These are phyloP conservation scores for Globisporangium ultimum DNA, from an alignment of 352 stramenopile species.

Conservation along the genomic window DNA sequence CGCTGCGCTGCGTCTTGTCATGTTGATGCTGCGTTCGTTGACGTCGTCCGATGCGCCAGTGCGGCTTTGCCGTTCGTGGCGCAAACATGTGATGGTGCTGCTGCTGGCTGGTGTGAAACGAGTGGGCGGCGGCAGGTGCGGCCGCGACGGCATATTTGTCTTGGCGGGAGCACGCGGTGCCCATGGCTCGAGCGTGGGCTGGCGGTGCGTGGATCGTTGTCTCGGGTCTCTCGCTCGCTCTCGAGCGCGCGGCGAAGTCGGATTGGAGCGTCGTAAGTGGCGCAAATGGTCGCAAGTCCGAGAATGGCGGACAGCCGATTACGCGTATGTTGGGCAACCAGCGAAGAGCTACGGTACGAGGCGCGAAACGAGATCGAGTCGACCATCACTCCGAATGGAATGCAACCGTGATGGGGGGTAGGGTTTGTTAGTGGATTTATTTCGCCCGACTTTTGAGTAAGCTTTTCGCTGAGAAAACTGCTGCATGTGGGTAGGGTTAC, in stretches of 20 bases:
- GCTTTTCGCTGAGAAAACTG: background rate
- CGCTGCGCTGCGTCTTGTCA: background rate
- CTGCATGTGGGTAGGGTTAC: too few species aligned
- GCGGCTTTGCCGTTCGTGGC: constrained; percentile 2
- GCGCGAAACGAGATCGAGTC: background rate
- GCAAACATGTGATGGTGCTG: background rate
- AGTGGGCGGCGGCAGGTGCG: background rate
- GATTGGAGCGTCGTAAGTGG: background rate
- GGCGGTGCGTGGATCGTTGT: background rate
- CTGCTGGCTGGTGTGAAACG: constrained; percentile 1
- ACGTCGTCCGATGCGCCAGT: constrained; percentile 13
- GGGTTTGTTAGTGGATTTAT: constrained; percentile 8
- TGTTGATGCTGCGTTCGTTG: constrained; percentile 1
- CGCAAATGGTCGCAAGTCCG: too few species aligned
- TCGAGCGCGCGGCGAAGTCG: background rate
- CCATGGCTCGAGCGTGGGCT: constrained; percentile 23
- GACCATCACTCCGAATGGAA: background rate
- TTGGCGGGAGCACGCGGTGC: constrained; percentile 35
- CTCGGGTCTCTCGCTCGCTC: background rate
- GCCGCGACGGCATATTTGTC: constrained; percentile 17
- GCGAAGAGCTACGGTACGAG: background rate
- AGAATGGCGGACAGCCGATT: background rate
- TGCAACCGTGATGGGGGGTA: constrained; percentile 1
- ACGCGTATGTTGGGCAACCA: background rate
- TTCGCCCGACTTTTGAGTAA: background rate